A percentile compares a stretch with the other conserved stretches of the same genome.
Evolutionary conservation across 257 asterid genomes (phyloP).

Genomic region (Rehmannia glutinosa): DNA sequence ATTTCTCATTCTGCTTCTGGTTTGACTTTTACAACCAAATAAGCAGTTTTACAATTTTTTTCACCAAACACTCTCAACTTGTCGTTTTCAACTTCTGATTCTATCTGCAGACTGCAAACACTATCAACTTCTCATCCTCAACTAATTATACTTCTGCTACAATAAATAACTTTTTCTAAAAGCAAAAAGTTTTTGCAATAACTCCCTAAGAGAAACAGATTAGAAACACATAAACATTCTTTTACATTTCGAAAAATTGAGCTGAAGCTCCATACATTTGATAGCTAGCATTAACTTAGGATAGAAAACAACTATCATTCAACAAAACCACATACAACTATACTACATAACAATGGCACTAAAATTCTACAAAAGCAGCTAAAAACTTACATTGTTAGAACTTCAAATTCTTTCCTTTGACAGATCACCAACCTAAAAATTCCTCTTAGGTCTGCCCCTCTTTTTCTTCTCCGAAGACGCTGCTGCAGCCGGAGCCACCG

Average conservation of each 20-base stretch:
- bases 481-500: not conserved
- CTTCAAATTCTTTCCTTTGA: not conserved
- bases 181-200: too few relatives aligned
- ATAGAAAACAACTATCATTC: not conserved
- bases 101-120: too few relatives aligned
- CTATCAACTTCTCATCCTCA: too few relatives aligned
- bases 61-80: too few relatives aligned
- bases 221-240: not conserved
- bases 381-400: not conserved
- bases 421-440: conserved; percentile 14
- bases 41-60: too few relatives aligned
- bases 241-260: not conserved
- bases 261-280: not conserved
- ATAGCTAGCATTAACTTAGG: not conserved
- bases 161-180: too few relatives aligned
- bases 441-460: conserved; percentile 79
- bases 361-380: not conserved
- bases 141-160: too few relatives aligned
- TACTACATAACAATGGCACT: not conserved
- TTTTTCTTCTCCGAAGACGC: conserved; percentile 30
- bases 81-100: too few relatives aligned
- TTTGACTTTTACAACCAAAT: too few relatives aligned
- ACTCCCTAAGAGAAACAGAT: too few relatives aligned
- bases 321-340: not conserved
- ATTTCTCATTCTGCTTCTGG: too few relatives aligned